Evolutionary conservation across 225 moss, liverwort and hornwort genomes (phyloP).

Genomic region (Lunularia cruciata): DNA sequence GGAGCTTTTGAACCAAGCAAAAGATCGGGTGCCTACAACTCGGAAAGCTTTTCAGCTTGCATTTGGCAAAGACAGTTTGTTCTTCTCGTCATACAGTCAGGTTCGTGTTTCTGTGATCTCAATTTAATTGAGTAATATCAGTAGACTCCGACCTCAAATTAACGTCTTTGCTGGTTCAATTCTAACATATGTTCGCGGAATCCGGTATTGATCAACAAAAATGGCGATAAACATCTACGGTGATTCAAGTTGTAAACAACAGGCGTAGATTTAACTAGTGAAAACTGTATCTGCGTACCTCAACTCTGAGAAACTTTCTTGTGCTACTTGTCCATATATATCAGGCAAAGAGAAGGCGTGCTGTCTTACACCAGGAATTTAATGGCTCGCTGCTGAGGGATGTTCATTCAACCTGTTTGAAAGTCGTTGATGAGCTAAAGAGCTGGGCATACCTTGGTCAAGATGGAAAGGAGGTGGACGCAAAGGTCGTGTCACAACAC

Average conservation of each 20-base stretch:
- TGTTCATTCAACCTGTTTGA: constrained; percentile 24
- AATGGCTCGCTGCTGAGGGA: constrained; percentile 23
- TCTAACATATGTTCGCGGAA: too few species aligned
- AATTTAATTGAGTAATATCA: neutral
- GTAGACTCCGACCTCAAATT: neutral
- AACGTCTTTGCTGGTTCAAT: neutral
- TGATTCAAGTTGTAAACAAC: too few species aligned
- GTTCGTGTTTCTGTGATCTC: constrained; percentile 5
- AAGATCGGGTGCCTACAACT: constrained; percentile 37
- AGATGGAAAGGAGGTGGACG: constrained; percentile 30
- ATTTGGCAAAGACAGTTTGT: constrained; percentile 43
- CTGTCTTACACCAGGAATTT: constrained; percentile 28
- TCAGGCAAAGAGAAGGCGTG: constrained; percentile 37
- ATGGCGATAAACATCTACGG: too few species aligned
- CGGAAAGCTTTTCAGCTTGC: constrained; percentile 39
- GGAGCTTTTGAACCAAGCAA: constrained; percentile 35
- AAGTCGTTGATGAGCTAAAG: constrained; percentile 23
- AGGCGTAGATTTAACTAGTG: neutral
- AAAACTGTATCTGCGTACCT: neutral
- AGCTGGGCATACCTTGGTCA: constrained; percentile 30
- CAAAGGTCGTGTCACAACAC: constrained; percentile 27
- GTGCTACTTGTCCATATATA: neutral
- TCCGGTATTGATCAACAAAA: neutral
- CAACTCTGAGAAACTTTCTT: neutral
- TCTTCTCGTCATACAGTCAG: constrained; percentile 33